Percentiles rank a stretch among this genome's conserved stretches.
phyloP scores from a whole-genome alignment of 768 basidiomycete genomes.

The Agaricus sinodeliciosus region DNA sequence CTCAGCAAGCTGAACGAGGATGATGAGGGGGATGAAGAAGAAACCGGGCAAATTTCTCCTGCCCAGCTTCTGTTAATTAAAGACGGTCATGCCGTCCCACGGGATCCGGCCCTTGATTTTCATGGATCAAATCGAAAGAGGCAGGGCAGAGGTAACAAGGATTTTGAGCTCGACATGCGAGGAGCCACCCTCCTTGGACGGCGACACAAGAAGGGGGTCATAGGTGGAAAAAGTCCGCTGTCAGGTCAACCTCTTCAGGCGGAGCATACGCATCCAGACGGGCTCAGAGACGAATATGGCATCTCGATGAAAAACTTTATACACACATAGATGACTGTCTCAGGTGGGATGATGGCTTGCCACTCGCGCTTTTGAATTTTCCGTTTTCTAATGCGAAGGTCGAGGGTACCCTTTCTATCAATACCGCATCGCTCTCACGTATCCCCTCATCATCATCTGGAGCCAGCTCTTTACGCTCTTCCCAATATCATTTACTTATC shows the following conservation, averaged over 20 bases:
- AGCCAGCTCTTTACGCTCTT: background rate
- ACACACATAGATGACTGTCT: slow-evolving; percentile 12
- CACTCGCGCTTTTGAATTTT: background rate
- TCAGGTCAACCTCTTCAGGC: slow-evolving; percentile 6
- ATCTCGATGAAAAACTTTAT: slow-evolving; percentile 19
- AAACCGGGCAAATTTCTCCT: slow-evolving; percentile 6
- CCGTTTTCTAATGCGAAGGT: no score
- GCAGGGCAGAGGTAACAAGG: slow-evolving; percentile 8
- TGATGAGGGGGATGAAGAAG: slow-evolving; percentile 48
- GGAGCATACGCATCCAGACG: background rate
- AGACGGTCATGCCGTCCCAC: slow-evolving; percentile 32
- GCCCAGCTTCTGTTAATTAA: slow-evolving; percentile 11
- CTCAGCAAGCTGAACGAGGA: slow-evolving; percentile 88
- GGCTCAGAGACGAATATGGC: slow-evolving; percentile 14
- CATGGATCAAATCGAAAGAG: slow-evolving; percentile 11
- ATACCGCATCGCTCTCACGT: background rate
- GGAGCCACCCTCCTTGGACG: slow-evolving; percentile 82
- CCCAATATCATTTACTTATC: slow-evolving; percentile 6
- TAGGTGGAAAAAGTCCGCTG: slow-evolving; percentile 13
- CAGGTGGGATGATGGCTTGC: background rate
- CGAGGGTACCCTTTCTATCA: no score
- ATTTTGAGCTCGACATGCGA: slow-evolving; percentile 84
- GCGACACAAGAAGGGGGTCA: slow-evolving; percentile 39
- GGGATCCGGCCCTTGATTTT: slow-evolving; percentile 22
- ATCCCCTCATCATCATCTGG: background rate